These are phyloP conservation scores for Acanthamoeba triangularis DNA, from an alignment of 208 protist species.

Conservation along the genomic window DNA sequence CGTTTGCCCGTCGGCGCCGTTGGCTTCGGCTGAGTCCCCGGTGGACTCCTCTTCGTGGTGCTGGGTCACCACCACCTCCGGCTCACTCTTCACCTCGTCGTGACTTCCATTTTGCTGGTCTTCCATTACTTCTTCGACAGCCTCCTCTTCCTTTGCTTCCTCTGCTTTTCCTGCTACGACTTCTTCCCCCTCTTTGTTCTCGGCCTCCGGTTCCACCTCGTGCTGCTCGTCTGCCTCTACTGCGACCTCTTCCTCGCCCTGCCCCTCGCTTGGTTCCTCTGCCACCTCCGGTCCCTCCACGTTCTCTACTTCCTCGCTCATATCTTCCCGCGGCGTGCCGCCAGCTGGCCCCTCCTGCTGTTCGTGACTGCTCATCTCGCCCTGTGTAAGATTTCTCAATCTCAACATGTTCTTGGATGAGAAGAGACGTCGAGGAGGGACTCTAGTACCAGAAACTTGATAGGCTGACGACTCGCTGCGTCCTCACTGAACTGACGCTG, in stretches of 20 bases:
- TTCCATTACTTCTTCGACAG: not conserved
- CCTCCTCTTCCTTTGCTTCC: not conserved
- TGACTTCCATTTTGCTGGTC: not conserved
- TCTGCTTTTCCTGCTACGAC: not conserved
- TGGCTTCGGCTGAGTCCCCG: not conserved
- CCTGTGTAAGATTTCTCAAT: not conserved
- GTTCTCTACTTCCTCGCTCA: not conserved
- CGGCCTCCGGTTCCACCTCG: not conserved
- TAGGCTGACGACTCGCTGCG: not conserved
- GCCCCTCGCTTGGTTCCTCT: not conserved
- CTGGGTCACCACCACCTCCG: no score
- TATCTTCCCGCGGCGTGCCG: not conserved
- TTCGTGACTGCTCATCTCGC: not conserved
- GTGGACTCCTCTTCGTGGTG: not conserved
- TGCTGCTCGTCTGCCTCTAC: not conserved
- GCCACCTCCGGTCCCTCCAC: not conserved
- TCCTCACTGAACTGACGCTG: no score
- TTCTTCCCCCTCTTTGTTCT: not conserved
- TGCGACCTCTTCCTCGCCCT: not conserved
- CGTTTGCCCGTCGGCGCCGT: not conserved
- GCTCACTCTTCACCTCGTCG: not conserved
- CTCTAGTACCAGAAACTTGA: not conserved
- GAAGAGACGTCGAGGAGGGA: not conserved
- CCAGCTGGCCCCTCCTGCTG: not conserved
- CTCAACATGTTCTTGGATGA: not conserved